Conservation (phyloP, 2,329 filamentous ascomycete species). For the Apiospora sp. region DNA sequence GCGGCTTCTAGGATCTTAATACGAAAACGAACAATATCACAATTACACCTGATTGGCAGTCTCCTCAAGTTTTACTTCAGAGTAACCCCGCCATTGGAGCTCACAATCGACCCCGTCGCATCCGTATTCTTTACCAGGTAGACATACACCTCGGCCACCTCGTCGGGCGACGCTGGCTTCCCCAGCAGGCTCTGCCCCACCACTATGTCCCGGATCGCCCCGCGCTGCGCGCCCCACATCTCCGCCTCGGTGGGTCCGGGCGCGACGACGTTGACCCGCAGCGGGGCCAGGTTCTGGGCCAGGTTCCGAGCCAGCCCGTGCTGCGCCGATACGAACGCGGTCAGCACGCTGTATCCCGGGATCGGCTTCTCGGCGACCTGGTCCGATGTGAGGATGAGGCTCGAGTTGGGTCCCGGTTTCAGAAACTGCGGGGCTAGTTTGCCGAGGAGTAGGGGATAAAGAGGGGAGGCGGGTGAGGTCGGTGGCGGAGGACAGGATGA, state of each 20-base stretch:
- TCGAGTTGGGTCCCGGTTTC: constrained; percentile 49
- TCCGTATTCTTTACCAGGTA: constrained; percentile 53
- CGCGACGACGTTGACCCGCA: constrained; percentile 68
- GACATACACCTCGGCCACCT: constrained; percentile 53
- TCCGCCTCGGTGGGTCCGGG: constrained; percentile 63
- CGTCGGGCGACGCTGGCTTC: constrained; percentile 44
- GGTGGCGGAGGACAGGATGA: constrained; percentile 50
- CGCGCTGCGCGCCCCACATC: constrained; percentile 44
- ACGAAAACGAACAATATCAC: too few species aligned
- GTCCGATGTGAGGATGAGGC: constrained; percentile 66
- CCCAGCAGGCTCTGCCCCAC: constrained; percentile 32
- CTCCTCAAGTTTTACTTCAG: constrained; percentile 11
- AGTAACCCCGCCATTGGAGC: constrained; percentile 35
- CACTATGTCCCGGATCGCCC: constrained; percentile 33
- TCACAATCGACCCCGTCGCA: constrained; percentile 44
- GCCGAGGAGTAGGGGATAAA: constrained; percentile 59
- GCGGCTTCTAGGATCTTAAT: too few species aligned
- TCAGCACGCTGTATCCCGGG: constrained; percentile 58
- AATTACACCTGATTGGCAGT: neutral
- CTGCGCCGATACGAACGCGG: constrained; percentile 57
- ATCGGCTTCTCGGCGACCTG: constrained; percentile 57
- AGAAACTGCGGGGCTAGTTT: constrained; percentile 58
- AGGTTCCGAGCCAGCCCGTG: constrained; percentile 62
- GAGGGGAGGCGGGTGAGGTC: constrained; percentile 56
- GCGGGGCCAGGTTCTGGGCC: constrained; percentile 68